Base-by-base conservation (phyloP, 257 asterid genomes). In the Schizonepeta tenuifolia region DNA sequence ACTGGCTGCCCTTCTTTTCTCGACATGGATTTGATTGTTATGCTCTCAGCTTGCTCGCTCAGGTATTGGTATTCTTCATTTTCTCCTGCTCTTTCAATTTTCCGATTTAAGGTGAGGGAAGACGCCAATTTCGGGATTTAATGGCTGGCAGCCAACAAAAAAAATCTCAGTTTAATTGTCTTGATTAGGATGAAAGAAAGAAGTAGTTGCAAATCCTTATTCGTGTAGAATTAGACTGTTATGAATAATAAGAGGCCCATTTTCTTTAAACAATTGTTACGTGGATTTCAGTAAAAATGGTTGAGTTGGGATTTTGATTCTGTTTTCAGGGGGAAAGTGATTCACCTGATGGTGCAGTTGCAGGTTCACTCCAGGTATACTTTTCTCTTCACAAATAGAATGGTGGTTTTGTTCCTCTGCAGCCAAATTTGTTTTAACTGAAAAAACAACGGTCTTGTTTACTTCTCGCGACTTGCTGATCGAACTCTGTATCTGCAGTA, bases 1-100 rank as follows among this genome's bases (percentile, higher is more conserved):
- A 83, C 83, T 92, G 92, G 96, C 17, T 90, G 69, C 97, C 96
- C 47, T 87, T 75, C 85, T 90, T 92, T 61, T 90, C 96, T 46
- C 81, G 70, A 18, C 77, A 80, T 65, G 96, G 97, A 55, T 88
- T 76, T 72, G 93, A 92, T 75, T 90, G 88, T 59, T 90, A 87
- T 74, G 97, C 98, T 43, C 86, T 90, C 70, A 92, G 98, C 75
- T 85, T 92, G 79, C 81, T 90, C 51, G 97, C 89, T 49, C 98
- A 92, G 93, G 97, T 92, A n/a, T n/a, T n/a, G n/a, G n/a, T n/a
- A 77, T 7, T 31, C 17, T 15, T 64, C 44, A 18, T 62, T 41
- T 53, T 51, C 47, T 65, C n/a, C 41, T 43, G 1, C 33, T 36
- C 28, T 47, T 22, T 0, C 3, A 8, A 66, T 38, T 67, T 36